Percentiles rank a stretch among this genome's conserved stretches.
These are phyloP conservation scores for Peltaster fructicola DNA, from an alignment of 2,329 filamentous ascomycete genomes.

Conservation along the genomic window DNA sequence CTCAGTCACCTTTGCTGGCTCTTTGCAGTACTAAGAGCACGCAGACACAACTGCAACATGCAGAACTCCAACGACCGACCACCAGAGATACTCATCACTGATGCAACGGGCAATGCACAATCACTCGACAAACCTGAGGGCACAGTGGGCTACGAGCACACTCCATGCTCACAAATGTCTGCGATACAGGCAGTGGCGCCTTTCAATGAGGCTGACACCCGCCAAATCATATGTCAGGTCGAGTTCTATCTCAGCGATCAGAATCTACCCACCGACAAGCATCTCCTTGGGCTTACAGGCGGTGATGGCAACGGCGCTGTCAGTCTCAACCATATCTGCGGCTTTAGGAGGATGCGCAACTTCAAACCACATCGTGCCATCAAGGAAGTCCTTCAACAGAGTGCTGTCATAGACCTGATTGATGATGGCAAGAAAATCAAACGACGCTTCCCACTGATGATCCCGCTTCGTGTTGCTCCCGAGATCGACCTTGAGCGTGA, in stretches of 20 bases:
- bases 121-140: no score
- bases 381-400: conserved; percentile 24
- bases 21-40: no score
- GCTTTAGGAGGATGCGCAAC: conserved; percentile 29
- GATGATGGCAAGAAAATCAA: conserved; percentile 24
- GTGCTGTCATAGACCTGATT: conserved; percentile 24
- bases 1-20: no score
- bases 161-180: no score
- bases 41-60: no score
- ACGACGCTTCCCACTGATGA: conserved; percentile 23
- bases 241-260: conserved; percentile 34
- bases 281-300: conserved; percentile 24
- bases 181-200: no score
- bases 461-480: conserved; percentile 5
- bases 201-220: no score
- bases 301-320: conserved; percentile 25
- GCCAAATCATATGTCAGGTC: conserved; percentile 22
- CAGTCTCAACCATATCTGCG: conserved; percentile 24
- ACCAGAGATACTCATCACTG: no score
- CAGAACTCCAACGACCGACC: no score
- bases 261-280: conserved; percentile 25
- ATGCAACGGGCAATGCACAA: no score
- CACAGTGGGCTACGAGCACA: no score
- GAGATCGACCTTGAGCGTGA: conserved; percentile 14
- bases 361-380: conserved; percentile 25